Base-by-base conservation (phyloP, 441 rosid species). In the Erysimum cheiri region DNA sequence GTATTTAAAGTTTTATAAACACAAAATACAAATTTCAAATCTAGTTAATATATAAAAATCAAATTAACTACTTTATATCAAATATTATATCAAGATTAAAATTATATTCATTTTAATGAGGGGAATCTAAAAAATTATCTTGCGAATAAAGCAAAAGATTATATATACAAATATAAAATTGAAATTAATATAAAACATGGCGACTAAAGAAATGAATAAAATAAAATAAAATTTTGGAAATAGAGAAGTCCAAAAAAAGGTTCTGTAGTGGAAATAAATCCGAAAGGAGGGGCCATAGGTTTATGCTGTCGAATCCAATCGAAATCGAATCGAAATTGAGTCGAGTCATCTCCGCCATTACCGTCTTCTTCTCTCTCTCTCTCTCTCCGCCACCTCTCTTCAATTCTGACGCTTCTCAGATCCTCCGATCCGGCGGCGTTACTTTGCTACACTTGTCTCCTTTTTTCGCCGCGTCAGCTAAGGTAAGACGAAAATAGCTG, bases 201-300 rank as follows among this genome's bases (percentile, higher is more conserved):
- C 2, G 24, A 22, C 24, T 22, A 22, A 22, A 22, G 24, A 22
- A 22, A 22, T 22, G 24, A 22, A 22, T 22, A 22, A 22, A 22
- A 22, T 22, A 22, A 22, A 22, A 22, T 22, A 22, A 22, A 22
- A 0, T 22, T 22, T 22, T 22, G 47, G 56, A 48, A 37, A 74
- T 40, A 39, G 12, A 43, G 48, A 74, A 74, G 69, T 74, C 64
- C 69, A 54, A 54, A 74, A 72, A 74, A 74, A 61, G 69, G 72
- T 19, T 70, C 59, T 64, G 76, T 65, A 70, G 74, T 66, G 80
- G 80, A 71, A 71, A 77, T 69, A 71, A 71, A 61, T 60, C 77
- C 77, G 64, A 66, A 71, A 77, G 73, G 69, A 67, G 44, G 68
- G 73, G 80, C 77, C 80, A 71, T 60, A 67, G 76, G 65, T 77